Conservation (phyloP, 2,329 filamentous ascomycete species). For the Penicillium sp. region DNA sequence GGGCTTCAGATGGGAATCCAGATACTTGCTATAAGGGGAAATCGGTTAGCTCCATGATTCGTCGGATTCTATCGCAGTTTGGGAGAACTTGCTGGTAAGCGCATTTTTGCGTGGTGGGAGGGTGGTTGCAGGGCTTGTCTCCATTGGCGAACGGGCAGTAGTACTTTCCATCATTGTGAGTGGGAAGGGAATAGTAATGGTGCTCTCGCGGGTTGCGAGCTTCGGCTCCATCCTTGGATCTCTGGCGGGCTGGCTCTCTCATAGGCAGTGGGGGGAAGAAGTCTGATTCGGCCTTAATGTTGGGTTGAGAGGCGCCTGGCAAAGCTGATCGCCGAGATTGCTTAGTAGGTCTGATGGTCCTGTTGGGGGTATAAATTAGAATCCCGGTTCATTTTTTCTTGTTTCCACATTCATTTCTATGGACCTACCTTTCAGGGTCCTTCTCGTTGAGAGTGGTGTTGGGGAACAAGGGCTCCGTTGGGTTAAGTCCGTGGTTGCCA, state of each 20-base stretch:
- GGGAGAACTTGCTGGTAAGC: conserved; percentile 82
- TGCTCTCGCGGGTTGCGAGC: conserved; percentile 43
- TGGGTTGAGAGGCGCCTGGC: conserved; percentile 30
- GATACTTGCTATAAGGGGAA: conserved; percentile 71
- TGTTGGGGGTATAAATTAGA: conserved; percentile 18
- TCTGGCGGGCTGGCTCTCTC: conserved; percentile 34
- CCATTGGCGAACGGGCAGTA: conserved; percentile 82
- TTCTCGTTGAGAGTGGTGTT: conserved; percentile 38
- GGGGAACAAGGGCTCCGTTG: conserved; percentile 42
- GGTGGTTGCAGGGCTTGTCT: conserved; percentile 75
- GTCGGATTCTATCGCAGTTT: background rate
- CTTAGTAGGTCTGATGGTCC: conserved; percentile 42
- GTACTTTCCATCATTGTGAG: conserved; percentile 72
- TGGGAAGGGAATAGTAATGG: conserved; percentile 43
- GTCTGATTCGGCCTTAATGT: conserved; percentile 39
- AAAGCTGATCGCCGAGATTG: conserved; percentile 38
- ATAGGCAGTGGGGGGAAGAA: conserved; percentile 36
- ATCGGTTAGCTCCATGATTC: conserved; percentile 21
- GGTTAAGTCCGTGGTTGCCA: conserved; percentile 35
- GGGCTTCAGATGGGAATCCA: conserved; percentile 94
- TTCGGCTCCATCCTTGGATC: conserved; percentile 40
- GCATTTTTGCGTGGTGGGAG: conserved; percentile 95
- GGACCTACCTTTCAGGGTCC: conserved; percentile 43
- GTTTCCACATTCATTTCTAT: background rate
- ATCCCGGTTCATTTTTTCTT: conserved; percentile 5